A percentile compares a stretch with the other conserved stretches of the same genome.
Conservation (phyloP, 164 flowering plant species). For the Cinnamomum micranthum region DNA sequence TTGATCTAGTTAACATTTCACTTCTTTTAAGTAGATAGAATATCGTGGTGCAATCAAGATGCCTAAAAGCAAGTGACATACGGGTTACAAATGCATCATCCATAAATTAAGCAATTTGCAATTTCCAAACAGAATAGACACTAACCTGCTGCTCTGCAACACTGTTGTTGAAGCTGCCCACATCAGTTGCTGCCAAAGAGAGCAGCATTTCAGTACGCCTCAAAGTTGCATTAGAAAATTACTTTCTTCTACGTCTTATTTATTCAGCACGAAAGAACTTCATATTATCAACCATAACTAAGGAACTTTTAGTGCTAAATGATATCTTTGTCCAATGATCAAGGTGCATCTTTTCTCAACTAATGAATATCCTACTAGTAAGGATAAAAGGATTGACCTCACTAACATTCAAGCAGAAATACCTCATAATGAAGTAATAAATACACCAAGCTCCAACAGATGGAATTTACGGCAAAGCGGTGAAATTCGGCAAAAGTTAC, state of each 20-base stretch:
- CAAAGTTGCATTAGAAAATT: neutral
- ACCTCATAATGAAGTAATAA: neutral
- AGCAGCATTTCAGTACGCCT: constrained; percentile 4
- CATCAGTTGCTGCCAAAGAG: constrained; percentile 50
- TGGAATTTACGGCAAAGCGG: too few species aligned
- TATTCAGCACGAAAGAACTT: neutral
- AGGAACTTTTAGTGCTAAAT: neutral
- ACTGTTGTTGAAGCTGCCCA: constrained; percentile 84
- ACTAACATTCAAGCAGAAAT: too few species aligned
- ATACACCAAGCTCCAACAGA: neutral
- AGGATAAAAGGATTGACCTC: neutral
- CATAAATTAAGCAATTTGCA: neutral
- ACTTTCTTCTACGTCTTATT: neutral
- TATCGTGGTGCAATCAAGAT: neutral
- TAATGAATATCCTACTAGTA: neutral
- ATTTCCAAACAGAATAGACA: neutral
- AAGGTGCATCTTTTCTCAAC: neutral
- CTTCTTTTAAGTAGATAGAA: too few species aligned
- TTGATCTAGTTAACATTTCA: too few species aligned
- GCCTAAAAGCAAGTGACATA: neutral
- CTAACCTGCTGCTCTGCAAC: constrained; percentile 77
- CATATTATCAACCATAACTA: neutral
- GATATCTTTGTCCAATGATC: neutral
- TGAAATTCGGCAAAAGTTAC: too few species aligned
- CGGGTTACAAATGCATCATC: neutral